phyloP scores from a whole-genome alignment of 805 yeast species.

The Candida sithepensis region DNA sequence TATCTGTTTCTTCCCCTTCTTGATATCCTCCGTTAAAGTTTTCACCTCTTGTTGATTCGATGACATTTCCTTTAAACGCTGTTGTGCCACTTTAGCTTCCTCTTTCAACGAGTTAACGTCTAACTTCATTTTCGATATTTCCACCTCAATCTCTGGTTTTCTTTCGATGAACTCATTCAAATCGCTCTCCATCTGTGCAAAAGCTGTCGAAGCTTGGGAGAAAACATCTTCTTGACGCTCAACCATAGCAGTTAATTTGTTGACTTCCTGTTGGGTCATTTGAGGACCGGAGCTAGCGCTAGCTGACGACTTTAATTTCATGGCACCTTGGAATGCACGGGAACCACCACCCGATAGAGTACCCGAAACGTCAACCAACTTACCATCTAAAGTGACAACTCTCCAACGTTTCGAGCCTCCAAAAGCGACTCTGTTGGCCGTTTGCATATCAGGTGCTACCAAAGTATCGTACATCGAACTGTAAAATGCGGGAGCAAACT shows the following conservation, averaged over 20 bases:
- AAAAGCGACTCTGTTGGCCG: constrained; percentile 87
- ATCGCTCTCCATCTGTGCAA: constrained; percentile 55
- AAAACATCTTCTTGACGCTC: constrained; percentile 50
- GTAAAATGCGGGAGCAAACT: constrained; percentile 83
- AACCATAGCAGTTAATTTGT: constrained; percentile 49
- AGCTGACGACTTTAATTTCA: constrained; percentile 50
- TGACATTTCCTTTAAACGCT: constrained; percentile 37
- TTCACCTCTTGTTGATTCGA: constrained; percentile 15
- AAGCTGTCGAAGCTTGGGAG: constrained; percentile 46
- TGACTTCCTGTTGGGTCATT: constrained; percentile 56
- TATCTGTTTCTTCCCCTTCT: constrained; percentile 32
- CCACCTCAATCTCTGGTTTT: constrained; percentile 65
- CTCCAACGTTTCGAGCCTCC: constrained; percentile 68
- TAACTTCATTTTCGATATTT: constrained; percentile 53
- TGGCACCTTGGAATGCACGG: constrained; percentile 65
- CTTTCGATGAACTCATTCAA: constrained; percentile 57
- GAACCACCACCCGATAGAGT: constrained; percentile 97
- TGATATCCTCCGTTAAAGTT: constrained; percentile 14
- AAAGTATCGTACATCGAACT: constrained; percentile 83
- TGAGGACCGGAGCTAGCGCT: constrained; percentile 22
- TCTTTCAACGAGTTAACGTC: constrained; percentile 60
- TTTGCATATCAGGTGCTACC: constrained; percentile 72
- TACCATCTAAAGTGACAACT: constrained; percentile 92
- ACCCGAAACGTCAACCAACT: constrained; percentile 88
- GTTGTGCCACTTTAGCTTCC: constrained; percentile 48